Evolutionary conservation across 176 grass and related monocot species (phyloP), one percentile per base, ranked within the genome.

Genomic region (Aegilops tauschii): DNA sequence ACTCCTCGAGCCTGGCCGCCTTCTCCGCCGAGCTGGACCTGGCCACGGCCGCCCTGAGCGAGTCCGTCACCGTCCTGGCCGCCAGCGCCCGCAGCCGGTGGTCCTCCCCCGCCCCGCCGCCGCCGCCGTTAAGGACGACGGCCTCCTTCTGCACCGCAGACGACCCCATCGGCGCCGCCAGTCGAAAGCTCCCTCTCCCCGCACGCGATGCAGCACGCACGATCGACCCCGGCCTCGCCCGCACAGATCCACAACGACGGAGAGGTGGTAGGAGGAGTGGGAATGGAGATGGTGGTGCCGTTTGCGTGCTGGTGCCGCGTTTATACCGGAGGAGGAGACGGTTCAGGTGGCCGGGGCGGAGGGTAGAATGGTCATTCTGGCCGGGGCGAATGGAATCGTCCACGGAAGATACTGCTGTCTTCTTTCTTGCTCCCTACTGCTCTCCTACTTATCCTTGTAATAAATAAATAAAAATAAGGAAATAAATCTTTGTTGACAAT

Each of bases 1-100:
- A 94, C 69, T 94, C 97, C 87, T 93, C 89, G 86, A 96, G 61
- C 66, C 88, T 81, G 20, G 84, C 80, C 17, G 67, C 83, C 69
- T 87, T 88, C n/a, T 88, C 92, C 21, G 61, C 75, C 0, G 32
- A 56, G 14, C 79, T 20, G 25, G 44, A 68, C 12, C 66, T 49
- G 20, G 62, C 12, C 36, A 78, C 62, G 0, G 84, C 83, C 37
- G 82, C 92, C 8, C 83, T 80, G 2, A 99, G 82, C 35, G 93
- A 86, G 23, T 77, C 87, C 8, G 88, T 84, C 6, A 65, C 82
- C 18, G 79, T 84, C 66, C 84, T 86, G 23, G 68, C 86, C 74
- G 89, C 90, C 76, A 69, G 68, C 35, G 87, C 79, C 56, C 89
- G 80, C 89, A 94, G 32, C 69, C 16, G 7, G 1, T 52, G 13